Percentiles rank a stretch among this genome's conserved stretches.
Conservation (phyloP, 2,329 filamentous ascomycete species). For the Fusarium sp. region DNA sequence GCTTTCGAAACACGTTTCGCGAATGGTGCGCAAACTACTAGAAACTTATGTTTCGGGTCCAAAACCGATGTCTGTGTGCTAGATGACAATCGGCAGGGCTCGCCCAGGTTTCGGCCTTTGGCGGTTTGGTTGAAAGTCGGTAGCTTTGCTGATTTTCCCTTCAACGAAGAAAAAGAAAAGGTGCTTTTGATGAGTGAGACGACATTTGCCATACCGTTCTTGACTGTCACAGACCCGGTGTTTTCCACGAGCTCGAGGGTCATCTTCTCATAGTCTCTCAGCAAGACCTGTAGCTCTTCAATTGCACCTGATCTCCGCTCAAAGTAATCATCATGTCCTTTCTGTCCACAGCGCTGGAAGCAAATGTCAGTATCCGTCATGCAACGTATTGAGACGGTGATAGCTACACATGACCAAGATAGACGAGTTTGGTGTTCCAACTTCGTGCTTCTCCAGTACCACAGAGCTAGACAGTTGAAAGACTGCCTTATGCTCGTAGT, state of each 20-base stretch:
- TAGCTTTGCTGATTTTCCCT: background rate
- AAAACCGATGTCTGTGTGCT: rapidly evolving
- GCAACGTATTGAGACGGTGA: background rate
- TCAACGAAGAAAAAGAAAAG: background rate
- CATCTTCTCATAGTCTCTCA: background rate
- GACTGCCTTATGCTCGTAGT: background rate
- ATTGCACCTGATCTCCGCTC: background rate
- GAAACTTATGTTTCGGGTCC: background rate
- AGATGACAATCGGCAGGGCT: background rate
- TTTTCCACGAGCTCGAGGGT: background rate
- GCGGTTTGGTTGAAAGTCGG: background rate
- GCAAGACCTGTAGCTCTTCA: background rate
- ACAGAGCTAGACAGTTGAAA: background rate
- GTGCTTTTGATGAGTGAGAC: rapidly evolving
- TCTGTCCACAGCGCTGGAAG: background rate
- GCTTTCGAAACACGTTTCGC: background rate
- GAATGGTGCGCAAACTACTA: conserved; percentile 14
- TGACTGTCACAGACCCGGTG: background rate
- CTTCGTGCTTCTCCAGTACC: background rate
- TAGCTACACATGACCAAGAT: conserved; percentile 5
- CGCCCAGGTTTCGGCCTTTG: background rate
- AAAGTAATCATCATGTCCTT: background rate
- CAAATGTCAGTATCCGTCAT: background rate
- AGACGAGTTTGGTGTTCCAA: background rate
- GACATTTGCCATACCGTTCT: background rate